Evolutionary conservation across 257 asterid genomes (phyloP).

Genomic region (Solanum virginianum): DNA sequence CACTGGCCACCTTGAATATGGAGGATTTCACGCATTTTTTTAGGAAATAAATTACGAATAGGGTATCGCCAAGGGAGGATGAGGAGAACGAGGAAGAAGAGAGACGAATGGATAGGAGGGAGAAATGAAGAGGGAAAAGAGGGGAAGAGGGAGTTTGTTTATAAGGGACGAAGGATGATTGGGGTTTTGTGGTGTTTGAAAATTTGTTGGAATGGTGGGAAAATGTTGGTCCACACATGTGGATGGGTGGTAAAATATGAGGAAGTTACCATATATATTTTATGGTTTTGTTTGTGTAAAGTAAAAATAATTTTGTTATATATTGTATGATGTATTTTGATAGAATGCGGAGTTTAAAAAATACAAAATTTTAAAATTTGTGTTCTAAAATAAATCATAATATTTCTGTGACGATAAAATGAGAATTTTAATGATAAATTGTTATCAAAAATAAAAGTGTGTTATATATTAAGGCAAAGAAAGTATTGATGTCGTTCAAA

Average conservation of each 20-base stretch:
- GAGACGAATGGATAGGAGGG: background rate
- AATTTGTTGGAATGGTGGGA: background rate
- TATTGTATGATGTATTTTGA: too few relatives aligned
- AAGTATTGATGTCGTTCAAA: too few relatives aligned
- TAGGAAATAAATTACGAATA: background rate
- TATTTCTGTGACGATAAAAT: too few relatives aligned
- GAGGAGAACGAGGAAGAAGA: background rate
- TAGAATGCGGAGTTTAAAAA: too few relatives aligned
- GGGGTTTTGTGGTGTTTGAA: background rate
- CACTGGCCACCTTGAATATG: constrained; percentile 49
- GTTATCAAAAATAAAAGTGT: too few relatives aligned
- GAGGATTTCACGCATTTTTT: constrained; percentile 36
- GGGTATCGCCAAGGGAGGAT: background rate
- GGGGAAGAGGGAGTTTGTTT: background rate
- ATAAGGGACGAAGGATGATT: background rate
- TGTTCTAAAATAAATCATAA: too few relatives aligned
- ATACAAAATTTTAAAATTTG: too few relatives aligned
- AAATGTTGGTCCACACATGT: background rate
- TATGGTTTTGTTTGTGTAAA: background rate
- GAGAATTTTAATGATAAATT: too few relatives aligned
- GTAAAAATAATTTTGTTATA: background rate
- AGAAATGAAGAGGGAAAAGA: background rate
- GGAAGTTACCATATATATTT: background rate
- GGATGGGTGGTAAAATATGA: background rate
- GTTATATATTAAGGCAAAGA: too few relatives aligned